phyloP scores from a whole-genome alignment of 2,329 filamentous ascomycete species.

The Hymenotorrendiella dingleyae region DNA sequence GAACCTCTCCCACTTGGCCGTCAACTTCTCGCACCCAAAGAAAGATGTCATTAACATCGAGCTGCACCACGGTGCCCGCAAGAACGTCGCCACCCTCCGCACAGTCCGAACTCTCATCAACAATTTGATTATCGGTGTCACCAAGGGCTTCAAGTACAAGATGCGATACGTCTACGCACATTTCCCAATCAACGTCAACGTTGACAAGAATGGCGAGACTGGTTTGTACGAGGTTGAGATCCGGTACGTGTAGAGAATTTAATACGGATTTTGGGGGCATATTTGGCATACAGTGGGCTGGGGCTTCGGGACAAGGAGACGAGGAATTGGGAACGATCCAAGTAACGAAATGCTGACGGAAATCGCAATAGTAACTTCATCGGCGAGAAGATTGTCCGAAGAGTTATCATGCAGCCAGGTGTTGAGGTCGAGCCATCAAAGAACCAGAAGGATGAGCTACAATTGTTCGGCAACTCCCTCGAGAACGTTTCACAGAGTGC shows the following conservation, averaged over 20 bases:
- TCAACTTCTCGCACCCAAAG: constrained; percentile 87
- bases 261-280: not conserved
- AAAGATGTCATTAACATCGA: constrained; percentile 90
- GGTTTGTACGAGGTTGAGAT: constrained; percentile 91
- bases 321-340: not conserved
- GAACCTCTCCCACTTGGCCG: constrained; percentile 92
- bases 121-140: constrained; percentile 98
- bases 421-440: constrained; percentile 87
- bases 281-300: too few relatives aligned
- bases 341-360: constrained; percentile 29
- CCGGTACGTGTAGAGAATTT: constrained; percentile 58
- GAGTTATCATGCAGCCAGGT: constrained; percentile 80
- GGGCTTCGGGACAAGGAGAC: too few relatives aligned
- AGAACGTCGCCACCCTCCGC: constrained; percentile 95
- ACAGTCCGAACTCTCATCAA: constrained; percentile 97
- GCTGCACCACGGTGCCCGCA: constrained; percentile 96
- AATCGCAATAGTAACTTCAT: constrained; percentile 75
- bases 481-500: constrained; percentile 97
- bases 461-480: constrained; percentile 88
- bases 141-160: constrained; percentile 99
- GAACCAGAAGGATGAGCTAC: constrained; percentile 95
- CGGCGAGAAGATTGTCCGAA: constrained; percentile 98
- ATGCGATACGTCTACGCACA: constrained; percentile 99
- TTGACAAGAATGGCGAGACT: constrained; percentile 93
- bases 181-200: constrained; percentile 99